Evolutionary conservation across 805 yeast genomes (phyloP), one percentile per base, ranked within the genome.

Genomic region (Candida endomychidarum): DNA sequence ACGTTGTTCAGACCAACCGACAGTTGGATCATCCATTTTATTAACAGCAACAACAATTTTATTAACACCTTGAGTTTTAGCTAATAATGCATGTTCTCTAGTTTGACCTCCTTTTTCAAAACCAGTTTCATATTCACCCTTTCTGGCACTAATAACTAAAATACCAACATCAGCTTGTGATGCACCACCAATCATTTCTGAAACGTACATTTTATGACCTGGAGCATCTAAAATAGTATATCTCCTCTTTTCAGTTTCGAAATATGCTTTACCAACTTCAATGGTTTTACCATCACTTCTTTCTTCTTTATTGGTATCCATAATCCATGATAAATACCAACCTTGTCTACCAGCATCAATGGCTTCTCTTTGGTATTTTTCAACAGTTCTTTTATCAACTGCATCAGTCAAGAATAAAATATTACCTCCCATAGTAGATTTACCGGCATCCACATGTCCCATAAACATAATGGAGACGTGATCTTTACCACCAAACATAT

Each of bases 371-470:
- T 93, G 98, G 62, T 91, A 91, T 67, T 93, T 93, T 54, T 93
- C 99, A 51, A 93, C 93, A 15, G 97, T 91, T 73, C 99, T 86
- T 76, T 93, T 93, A 67, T 93, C 99, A 46, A 93, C 99, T 34
- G 97, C 87, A 46, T 98, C 98, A 16, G 98, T 91, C 58, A 93
- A 73, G 60, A 75, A 91, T 49, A 93, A 77, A 53, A 93, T 73
- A 68, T 93, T 93, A 70, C 99, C 99, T 63, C 99, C 99, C 96
- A 93, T 91, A 45, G 99, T 93, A 38, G 96, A 88, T 68, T 93
- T 93, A 63, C 99, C 99, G 24, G 99, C 99, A 76, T 93, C 99
- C 52, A 93, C 99, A 61, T 93, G 99, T 54, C 99, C 99, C 98
- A 93, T 93, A 70, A 93, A 93, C 53, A 93, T 88, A 53, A 93